Evolutionary conservation across 2,329 filamentous ascomycete genomes (phyloP), one percentile per base, ranked within the genome.

Genomic region (Cercospora sp.): DNA sequence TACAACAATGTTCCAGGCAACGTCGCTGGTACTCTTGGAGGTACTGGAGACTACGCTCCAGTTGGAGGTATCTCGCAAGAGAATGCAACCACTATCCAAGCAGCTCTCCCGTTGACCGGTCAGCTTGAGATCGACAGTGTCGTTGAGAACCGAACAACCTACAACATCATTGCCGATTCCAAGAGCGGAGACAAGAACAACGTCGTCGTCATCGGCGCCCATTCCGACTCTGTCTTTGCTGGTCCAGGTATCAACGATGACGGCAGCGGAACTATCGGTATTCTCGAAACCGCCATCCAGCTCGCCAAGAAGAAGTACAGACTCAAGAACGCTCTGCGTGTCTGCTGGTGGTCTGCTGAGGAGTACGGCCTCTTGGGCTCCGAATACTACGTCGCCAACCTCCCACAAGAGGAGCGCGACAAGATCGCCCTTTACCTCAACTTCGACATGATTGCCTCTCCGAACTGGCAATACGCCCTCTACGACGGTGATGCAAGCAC

Each of bases 211-310:
- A 78, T 89, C 13, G 87, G 87, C 51, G 87, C 84, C 2, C 88
- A 90, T 78, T 85, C 84, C 18, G 88, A 90, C 78, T 87, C 85
- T 6, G 88, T 90, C 20, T 81, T 82, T 30, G 84, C 82, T 3
- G 88, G 88, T 0, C 88, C 88, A 1, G 91, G 91, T 20, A 92
- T 93, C 83, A 93, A 93, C 78, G 91, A 93, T 73, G 90, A 93
- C 74, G 91, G 91, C 58, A 89, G 88, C 3, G 91, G 91, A 65
- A 88, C 85, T 36, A 84, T 88, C 69, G 84, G 84, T 26, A 81
- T 89, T 61, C 81, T 90, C 8, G 86, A 87, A 63, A 81, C 88
- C 31, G 88, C 88, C 9, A 83, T 84, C 28, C 83, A 84, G 82
- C 68, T 94, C 83, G 72, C 87, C 84, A 84, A 92, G 36, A 45